These are phyloP conservation scores for Haematococcus lacustris DNA, from an alignment of 139 green algal species.

Conservation along the genomic window DNA sequence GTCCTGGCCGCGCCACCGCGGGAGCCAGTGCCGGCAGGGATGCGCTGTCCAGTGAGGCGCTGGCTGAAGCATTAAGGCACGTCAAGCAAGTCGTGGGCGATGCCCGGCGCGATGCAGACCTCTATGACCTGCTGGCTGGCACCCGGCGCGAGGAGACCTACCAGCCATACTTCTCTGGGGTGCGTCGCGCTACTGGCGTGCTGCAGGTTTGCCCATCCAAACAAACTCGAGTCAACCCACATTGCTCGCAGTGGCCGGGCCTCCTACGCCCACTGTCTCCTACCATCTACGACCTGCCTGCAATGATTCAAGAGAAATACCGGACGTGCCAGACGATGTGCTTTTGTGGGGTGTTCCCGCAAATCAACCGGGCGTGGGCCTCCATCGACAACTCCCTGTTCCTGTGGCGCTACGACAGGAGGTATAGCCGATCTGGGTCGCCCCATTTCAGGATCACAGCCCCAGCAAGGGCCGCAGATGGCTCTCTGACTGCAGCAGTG, in stretches of 20 bases:
- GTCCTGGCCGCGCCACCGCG: too few species aligned
- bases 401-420: constrained; percentile 82
- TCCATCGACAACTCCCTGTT: constrained; percentile 88
- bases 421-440: constrained; percentile 24
- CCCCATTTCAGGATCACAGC: too few species aligned
- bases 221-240: too few species aligned
- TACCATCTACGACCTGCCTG: constrained; percentile 57
- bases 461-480: too few species aligned
- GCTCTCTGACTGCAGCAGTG: too few species aligned
- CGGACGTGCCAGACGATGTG: constrained; percentile 69
- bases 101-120: constrained; percentile 25
- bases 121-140: constrained; percentile 57
- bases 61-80: not conserved
- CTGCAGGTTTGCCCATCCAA: not conserved
- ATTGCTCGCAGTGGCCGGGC: constrained; percentile 78
- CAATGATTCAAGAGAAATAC: constrained; percentile 78
- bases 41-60: too few species aligned
- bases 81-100: not conserved
- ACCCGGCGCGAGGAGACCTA: constrained; percentile 66
- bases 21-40: too few species aligned
- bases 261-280: constrained; percentile 54
- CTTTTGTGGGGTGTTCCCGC: constrained; percentile 85
- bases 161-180: constrained; percentile 48
- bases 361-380: constrained; percentile 80
- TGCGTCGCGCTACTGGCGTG: too few species aligned